Base-by-base conservation (phyloP, 2,329 filamentous ascomycete genomes). In the Fusarium aywerte region DNA sequence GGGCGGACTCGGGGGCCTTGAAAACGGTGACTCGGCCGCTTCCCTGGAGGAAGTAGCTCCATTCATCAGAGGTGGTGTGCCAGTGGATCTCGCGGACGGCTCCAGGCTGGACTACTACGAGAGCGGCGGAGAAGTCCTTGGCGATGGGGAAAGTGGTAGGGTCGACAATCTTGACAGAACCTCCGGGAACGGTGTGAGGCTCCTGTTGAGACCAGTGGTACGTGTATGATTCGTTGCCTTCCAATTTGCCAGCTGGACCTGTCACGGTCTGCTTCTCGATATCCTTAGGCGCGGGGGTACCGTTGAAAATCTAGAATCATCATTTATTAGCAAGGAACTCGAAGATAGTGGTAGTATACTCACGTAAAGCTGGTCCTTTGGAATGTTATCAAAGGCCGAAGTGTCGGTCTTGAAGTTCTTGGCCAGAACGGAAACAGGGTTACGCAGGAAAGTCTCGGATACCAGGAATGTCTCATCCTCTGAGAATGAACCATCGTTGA, bases 181-280 rank as follows among this genome's bases (percentile, higher is more conserved):
- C 58, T 6, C 58, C 58, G 0, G 58, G 58, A 6, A 61, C 56
- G 2, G 58, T 60, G 36, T 61, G 58, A 2, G 58, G 45, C 5
- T 61, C 45, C 13, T 61, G 58, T 6, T 45, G 58, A 40, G 58
- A 61, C 58, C 58, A 61, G 12, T 61, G 58, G n/a, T 61, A 61
- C 1, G 58, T 61, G 45, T 53, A 61, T n/a, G 58, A 60, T 10
- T 27, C 38, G 12, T 60, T 52, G 3, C 58, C 58, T 1, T 7
- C 31, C 13, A 61, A 3, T 0, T 3, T n/a, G 5, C 56, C 58
- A 4, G 56, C 47, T 6, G 47, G n/a, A 3, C 45, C 35, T 7
- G 56, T 62, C 3, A 39, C 23, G 9, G 45, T 61, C 11, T 61
- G 58, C 21, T 62, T 54, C 25, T 62, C 13, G 0, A 61, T 62